Percentiles rank a stretch among this genome's conserved stretches.
phyloP scores from a whole-genome alignment of 768 basidiomycete genomes.

The Rhizopogon roseolus region DNA sequence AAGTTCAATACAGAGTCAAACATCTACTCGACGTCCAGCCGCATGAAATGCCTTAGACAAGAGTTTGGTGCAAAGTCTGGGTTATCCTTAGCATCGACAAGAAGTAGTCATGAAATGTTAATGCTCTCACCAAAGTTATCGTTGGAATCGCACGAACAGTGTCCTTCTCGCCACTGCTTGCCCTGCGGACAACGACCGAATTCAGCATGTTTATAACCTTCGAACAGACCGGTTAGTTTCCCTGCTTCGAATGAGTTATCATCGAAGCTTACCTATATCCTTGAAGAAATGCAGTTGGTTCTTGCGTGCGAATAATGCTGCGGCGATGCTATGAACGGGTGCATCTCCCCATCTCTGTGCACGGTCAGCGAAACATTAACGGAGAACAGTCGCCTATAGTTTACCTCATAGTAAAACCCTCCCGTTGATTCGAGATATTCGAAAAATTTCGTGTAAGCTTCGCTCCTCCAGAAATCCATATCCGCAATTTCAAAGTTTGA shows the following conservation, averaged over 20 bases:
- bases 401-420: conserved; percentile 86
- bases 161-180: conserved; percentile 68
- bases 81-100: neutral
- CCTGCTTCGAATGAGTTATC: no score
- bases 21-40: conserved; percentile 14
- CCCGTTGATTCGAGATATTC: conserved; percentile 74
- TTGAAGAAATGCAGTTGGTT: conserved; percentile 94
- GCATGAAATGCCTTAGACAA: conserved; percentile 24
- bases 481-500: conserved; percentile 91
- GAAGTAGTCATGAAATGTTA: neutral
- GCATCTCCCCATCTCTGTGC: conserved; percentile 90
- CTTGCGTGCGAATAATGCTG: conserved; percentile 81
- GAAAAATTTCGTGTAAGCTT: conserved; percentile 81
- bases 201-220: conserved; percentile 79
- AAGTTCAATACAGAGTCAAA: neutral
- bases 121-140: conserved; percentile 65
- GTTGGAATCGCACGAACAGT: conserved; percentile 78
- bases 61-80: conserved; percentile 24
- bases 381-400: neutral
- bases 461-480: conserved; percentile 79
- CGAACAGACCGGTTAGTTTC: conserved; percentile 1
- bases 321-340: conserved; percentile 87
- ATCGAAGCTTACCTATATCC: conserved; percentile 57
- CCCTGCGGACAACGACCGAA: conserved; percentile 91
- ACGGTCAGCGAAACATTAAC: conserved; percentile 1